Evolutionary conservation across 2,329 filamentous ascomycete species (phyloP).

Genomic region (Byssothecium circinans): DNA sequence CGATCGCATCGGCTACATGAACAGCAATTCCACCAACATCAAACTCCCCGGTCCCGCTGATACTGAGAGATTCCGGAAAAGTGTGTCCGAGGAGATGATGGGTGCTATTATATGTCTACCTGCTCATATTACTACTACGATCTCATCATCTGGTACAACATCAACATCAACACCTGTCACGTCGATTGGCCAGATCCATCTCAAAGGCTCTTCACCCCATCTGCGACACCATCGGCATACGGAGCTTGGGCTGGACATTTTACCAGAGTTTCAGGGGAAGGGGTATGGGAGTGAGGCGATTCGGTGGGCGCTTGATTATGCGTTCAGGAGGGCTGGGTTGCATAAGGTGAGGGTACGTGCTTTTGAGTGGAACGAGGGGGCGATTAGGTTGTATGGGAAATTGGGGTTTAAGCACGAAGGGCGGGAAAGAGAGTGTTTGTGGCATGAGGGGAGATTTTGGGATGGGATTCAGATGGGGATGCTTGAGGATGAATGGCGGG

Average conservation of each 20-base stretch:
- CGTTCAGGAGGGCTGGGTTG: slow-evolving; percentile 49
- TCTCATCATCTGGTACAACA: not conserved
- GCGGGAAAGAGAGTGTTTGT: slow-evolving; percentile 46
- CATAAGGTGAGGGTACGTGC: slow-evolving; percentile 49
- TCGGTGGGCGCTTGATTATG: slow-evolving; percentile 52
- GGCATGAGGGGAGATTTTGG: slow-evolving; percentile 48
- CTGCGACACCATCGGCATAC: slow-evolving; percentile 47
- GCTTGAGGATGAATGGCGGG: slow-evolving; percentile 33
- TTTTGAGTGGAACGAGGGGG: slow-evolving; percentile 49
- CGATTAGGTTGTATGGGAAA: slow-evolving; percentile 47
- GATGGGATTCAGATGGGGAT: slow-evolving; percentile 31
- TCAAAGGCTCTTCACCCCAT: slow-evolving; percentile 1
- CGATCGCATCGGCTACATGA: slow-evolving; percentile 27
- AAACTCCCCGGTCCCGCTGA: slow-evolving; percentile 18
- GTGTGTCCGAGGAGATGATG: slow-evolving; percentile 22
- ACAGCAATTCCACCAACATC: slow-evolving; percentile 27
- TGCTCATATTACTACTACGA: not conserved
- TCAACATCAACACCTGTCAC: not conserved
- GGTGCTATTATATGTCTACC: slow-evolving; percentile 26
- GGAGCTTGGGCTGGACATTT: slow-evolving; percentile 46
- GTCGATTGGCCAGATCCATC: slow-evolving; percentile 19
- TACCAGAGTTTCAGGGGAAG: slow-evolving; percentile 37
- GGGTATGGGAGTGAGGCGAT: slow-evolving; percentile 55
- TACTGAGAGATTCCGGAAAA: slow-evolving; percentile 18
- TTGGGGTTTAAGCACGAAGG: slow-evolving; percentile 53